phyloP scores from a whole-genome alignment of 2,329 filamentous ascomycete genomes.

The Colletotrichum sublineola region DNA sequence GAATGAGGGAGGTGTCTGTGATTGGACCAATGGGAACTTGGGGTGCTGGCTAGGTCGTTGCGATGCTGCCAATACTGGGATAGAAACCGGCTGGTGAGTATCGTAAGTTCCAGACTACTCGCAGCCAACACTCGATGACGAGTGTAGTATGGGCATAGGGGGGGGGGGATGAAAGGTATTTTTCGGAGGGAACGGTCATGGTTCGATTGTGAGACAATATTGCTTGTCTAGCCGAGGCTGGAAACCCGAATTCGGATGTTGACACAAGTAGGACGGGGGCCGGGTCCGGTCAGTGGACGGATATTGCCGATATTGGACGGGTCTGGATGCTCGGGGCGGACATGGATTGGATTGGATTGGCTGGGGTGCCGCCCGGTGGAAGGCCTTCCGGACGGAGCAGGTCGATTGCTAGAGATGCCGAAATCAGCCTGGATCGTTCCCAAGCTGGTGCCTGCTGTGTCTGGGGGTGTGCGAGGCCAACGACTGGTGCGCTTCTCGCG shows the following conservation, averaged over 20 bases:
- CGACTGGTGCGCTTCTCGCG: not conserved
- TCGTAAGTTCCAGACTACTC: too few species aligned
- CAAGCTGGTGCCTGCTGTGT: not conserved
- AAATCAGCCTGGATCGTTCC: conserved; percentile 11
- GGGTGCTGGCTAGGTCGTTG: not conserved
- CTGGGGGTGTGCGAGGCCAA: conserved; percentile 1
- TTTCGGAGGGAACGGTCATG: not conserved
- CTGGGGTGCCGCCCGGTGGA: conserved; percentile 18
- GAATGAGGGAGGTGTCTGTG: not conserved
- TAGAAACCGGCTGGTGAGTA: too few species aligned
- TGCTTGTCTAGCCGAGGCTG: conserved; percentile 3
- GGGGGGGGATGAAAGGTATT: not conserved
- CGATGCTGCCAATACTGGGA: too few species aligned
- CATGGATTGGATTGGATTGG: not conserved
- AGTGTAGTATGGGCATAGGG: not conserved
- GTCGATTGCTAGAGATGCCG: conserved; percentile 21
- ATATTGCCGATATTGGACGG: conserved; percentile 19
- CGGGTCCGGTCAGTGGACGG: conserved; percentile 21
- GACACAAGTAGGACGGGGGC: conserved; percentile 17
- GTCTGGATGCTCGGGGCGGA: conserved; percentile 27
- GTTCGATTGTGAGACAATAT: not conserved
- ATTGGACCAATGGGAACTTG: not conserved
- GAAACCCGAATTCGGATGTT: conserved; percentile 7
- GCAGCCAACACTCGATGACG: conserved; percentile 10
- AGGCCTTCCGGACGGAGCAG: not conserved